Evolutionary conservation across 768 basidiomycete species (phyloP).

Genomic region (Lentinus tigrinus): DNA sequence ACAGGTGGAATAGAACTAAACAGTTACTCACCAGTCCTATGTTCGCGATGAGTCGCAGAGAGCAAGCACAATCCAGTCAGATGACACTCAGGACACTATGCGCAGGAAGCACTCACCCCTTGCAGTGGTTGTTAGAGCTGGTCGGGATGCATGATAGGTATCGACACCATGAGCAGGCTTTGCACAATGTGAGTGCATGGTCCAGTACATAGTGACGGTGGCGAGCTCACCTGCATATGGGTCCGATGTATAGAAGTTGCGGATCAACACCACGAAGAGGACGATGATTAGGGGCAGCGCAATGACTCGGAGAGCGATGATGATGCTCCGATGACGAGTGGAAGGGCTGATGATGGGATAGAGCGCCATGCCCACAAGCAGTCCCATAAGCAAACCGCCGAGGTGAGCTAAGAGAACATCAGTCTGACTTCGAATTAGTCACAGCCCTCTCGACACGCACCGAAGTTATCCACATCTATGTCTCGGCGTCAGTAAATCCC

Average conservation of each 20-base stretch:
- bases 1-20: background rate
- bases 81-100: background rate
- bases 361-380: constrained; percentile 79
- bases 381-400: constrained; percentile 82
- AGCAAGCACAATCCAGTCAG: background rate
- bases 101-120: constrained; percentile 36
- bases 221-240: constrained; percentile 70
- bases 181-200: background rate
- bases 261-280: constrained; percentile 76
- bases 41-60: background rate
- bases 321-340: constrained; percentile 65
- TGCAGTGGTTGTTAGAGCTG: constrained; percentile 63
- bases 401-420: constrained; percentile 62
- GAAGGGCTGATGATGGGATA: constrained; percentile 88
- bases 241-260: constrained; percentile 89
- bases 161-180: constrained; percentile 85
- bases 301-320: constrained; percentile 69
- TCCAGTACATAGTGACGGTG: background rate
- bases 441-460: too few species aligned
- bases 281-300: constrained; percentile 77
- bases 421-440: constrained; percentile 17
- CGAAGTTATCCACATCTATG: constrained; percentile 87
- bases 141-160: constrained; percentile 91
- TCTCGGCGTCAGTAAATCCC: background rate
- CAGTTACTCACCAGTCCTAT: constrained; percentile 11